Conservation (phyloP, 164 flowering plant genomes). For the Dillenia suffruticosa region DNA sequence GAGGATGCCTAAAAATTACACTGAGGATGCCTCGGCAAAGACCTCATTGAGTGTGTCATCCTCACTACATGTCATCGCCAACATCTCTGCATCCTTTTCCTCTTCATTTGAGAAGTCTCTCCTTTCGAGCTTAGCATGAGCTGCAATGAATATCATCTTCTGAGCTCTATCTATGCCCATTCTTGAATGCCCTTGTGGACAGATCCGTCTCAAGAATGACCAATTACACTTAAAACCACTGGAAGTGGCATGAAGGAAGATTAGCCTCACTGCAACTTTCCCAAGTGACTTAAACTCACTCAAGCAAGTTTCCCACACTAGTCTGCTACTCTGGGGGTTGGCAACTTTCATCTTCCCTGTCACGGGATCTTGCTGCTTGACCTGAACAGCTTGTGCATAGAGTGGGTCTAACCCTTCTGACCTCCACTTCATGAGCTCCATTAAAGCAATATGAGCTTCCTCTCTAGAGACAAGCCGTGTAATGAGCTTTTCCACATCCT, state of each 20-base stretch:
- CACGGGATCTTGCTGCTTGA: slow-evolving; percentile 45
- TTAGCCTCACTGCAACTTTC: slow-evolving; percentile 43
- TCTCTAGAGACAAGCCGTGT: slow-evolving; percentile 46
- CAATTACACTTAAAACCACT: slow-evolving; percentile 35
- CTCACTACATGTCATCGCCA: slow-evolving; percentile 23
- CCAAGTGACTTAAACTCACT: slow-evolving; percentile 47
- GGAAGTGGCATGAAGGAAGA: slow-evolving; percentile 44
- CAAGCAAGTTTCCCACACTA: slow-evolving; percentile 64
- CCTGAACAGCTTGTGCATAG: slow-evolving; percentile 69
- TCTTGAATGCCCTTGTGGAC: slow-evolving; percentile 32
- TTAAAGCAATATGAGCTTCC: slow-evolving; percentile 56
- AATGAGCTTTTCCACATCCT: slow-evolving; percentile 56
- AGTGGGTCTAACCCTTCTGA: slow-evolving; percentile 63
- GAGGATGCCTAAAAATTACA: slow-evolving; percentile 34
- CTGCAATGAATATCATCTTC: slow-evolving; percentile 50
- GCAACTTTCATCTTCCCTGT: slow-evolving; percentile 65
- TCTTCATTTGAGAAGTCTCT: slow-evolving; percentile 37
- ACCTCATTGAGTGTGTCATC: slow-evolving; percentile 41
- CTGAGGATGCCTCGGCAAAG: slow-evolving; percentile 33
- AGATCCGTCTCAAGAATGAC: slow-evolving; percentile 35
- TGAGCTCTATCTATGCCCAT: slow-evolving; percentile 42
- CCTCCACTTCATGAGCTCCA: slow-evolving; percentile 82
- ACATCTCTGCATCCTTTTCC: slow-evolving; percentile 44
- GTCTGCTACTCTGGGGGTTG: slow-evolving; percentile 57
- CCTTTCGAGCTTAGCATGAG: slow-evolving; percentile 41